Evolutionary conservation across 495 filamentous ascomycete species (phyloP).

Genomic region (Endocarpon pusillum): DNA sequence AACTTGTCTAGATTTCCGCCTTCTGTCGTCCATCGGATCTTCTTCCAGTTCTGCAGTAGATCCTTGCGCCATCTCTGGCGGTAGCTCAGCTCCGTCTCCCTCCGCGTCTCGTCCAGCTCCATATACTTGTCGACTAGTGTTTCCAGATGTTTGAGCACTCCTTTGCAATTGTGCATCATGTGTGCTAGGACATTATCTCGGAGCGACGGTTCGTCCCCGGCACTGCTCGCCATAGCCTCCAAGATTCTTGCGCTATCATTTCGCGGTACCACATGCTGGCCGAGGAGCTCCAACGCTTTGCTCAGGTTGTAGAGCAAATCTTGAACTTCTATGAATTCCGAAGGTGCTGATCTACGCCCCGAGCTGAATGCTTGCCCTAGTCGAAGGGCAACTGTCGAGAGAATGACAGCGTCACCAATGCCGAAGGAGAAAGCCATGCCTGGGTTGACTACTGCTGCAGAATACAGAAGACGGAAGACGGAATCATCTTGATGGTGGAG

Average conservation of each 20-base stretch:
- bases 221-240: not conserved
- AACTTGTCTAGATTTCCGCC: slow-evolving; percentile 4
- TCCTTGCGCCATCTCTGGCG: slow-evolving; percentile 2
- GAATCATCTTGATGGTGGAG: too few species aligned
- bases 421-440: too few species aligned
- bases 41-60: slow-evolving; percentile 6
- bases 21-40: slow-evolving; percentile 9
- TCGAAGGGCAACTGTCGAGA: too few species aligned
- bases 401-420: too few species aligned
- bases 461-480: too few species aligned
- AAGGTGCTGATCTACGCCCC: slow-evolving; percentile 6
- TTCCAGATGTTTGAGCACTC: slow-evolving; percentile 5
- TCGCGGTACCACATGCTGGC: too few species aligned
- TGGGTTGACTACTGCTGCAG: too few species aligned
- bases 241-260: too few species aligned
- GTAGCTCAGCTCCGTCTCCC: not conserved
- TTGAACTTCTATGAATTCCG: slow-evolving; percentile 8
- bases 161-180: slow-evolving; percentile 5
- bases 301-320: slow-evolving; percentile 6
- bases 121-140: slow-evolving; percentile 8
- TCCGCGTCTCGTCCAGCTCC: slow-evolving; percentile 1
- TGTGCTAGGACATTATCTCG: not conserved
- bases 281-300: slow-evolving; percentile 7
- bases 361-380: slow-evolving; percentile 6
- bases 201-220: not conserved